Evolutionary conservation across 148 eudicot genomes (phyloP).

Genomic region (Polygonum aviculare): DNA sequence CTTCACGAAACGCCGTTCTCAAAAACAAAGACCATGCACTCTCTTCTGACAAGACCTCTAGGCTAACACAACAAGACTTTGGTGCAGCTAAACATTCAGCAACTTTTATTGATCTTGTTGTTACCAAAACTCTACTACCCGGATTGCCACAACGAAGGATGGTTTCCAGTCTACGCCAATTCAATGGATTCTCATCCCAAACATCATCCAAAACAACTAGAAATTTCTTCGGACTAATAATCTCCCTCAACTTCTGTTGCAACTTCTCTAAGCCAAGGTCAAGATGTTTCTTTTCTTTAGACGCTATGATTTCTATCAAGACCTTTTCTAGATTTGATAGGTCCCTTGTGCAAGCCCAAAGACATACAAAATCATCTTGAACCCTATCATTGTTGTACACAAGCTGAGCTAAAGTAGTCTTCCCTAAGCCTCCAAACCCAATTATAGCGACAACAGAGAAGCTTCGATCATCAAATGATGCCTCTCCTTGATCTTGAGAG

Average conservation of each 20-base stretch:
- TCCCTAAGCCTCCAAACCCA: neutral
- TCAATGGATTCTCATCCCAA: neutral
- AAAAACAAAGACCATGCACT: no score
- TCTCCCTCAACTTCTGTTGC: no score
- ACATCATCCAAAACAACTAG: neutral
- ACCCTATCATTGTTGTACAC: neutral
- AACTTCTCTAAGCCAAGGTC: no score
- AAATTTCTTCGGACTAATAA: no score
- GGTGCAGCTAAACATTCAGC: neutral
- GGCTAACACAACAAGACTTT: neutral
- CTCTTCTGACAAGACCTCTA: neutral
- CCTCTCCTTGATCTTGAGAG: neutral
- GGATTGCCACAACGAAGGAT: neutral
- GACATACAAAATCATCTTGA: neutral
- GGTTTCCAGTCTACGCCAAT: neutral
- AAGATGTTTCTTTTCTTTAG: no score
- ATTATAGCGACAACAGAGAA: neutral
- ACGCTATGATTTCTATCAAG: no score
- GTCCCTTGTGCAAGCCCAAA: neutral
- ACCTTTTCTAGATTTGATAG: no score
- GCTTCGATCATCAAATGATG: neutral
- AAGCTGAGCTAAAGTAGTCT: neutral
- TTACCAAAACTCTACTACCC: neutral
- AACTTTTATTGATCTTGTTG: neutral
- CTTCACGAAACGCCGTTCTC: neutral